These are phyloP conservation scores for Cystobasidium sp. DNA, from an alignment of 1,284 basidiomycete genomes.

Conservation along the genomic window DNA sequence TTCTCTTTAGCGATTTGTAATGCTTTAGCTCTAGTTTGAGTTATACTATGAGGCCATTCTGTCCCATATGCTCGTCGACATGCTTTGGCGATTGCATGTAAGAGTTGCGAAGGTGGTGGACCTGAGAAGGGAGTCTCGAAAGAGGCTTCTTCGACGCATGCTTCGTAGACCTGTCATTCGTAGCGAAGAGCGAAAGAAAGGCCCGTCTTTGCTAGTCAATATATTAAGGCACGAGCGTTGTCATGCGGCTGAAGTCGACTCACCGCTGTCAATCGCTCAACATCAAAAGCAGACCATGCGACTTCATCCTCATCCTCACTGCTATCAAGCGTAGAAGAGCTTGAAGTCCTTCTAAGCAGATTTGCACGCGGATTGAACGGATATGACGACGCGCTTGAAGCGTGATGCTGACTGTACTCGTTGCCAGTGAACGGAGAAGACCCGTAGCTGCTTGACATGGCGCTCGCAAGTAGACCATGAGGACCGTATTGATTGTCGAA, in stretches of 20 bases:
- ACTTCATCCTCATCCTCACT: slow-evolving; percentile 35
- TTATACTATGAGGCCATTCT: slow-evolving; percentile 29
- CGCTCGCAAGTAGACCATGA: slow-evolving; percentile 7
- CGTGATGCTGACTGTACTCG: neutral
- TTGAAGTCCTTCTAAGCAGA: slow-evolving; percentile 19
- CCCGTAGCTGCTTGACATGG: neutral
- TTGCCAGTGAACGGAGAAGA: neutral
- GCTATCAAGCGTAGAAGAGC: slow-evolving; percentile 38
- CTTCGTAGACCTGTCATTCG: slow-evolving; percentile 18
- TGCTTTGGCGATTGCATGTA: slow-evolving; percentile 39
- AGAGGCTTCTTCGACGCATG: slow-evolving; percentile 41
- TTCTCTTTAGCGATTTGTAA: slow-evolving; percentile 17
- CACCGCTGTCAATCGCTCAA: slow-evolving; percentile 23
- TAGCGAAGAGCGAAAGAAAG: neutral
- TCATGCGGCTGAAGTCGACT: neutral
- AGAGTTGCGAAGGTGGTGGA: slow-evolving; percentile 32
- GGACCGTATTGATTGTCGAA: slow-evolving; percentile 1
- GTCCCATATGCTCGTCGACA: slow-evolving; percentile 16
- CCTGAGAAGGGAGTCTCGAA: slow-evolving; percentile 39
- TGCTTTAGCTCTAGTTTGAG: slow-evolving; percentile 28
- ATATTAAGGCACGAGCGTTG: neutral
- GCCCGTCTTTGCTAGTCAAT: neutral
- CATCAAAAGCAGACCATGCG: slow-evolving; percentile 21
- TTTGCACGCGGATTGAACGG: slow-evolving; percentile 37
- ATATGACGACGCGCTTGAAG: neutral